Percentiles rank a stretch among this genome's conserved stretches.
phyloP scores from a whole-genome alignment of 768 basidiomycete species.

The Suillus luteus region DNA sequence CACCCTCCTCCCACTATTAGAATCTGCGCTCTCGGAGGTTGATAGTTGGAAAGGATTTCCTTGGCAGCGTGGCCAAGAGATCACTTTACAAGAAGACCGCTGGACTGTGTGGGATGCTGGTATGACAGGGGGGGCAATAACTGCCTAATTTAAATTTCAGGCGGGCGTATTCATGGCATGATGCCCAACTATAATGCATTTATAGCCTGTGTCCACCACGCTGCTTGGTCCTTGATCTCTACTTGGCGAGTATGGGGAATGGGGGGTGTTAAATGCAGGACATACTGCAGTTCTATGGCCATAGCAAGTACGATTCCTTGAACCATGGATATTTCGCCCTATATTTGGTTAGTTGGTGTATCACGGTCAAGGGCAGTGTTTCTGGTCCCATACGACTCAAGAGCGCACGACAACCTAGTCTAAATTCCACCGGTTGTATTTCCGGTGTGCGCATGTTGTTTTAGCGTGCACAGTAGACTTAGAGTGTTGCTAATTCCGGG shows the following conservation, averaged over 20 bases:
- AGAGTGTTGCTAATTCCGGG: background rate
- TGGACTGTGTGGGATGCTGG: constrained; percentile 26
- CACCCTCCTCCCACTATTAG: background rate
- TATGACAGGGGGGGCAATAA: background rate
- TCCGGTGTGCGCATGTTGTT: background rate
- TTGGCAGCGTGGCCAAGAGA: constrained; percentile 3
- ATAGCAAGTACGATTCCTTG: background rate
- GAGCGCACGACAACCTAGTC: background rate
- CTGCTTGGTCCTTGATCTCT: background rate
- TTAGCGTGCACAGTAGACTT: background rate
- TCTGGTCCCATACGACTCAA: background rate
- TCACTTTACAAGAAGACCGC: background rate
- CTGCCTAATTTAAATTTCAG: background rate
- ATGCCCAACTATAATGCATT: background rate
- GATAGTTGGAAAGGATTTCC: background rate
- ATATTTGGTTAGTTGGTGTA: background rate
- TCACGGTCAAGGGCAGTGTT: background rate
- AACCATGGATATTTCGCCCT: background rate
- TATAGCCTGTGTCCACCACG: background rate
- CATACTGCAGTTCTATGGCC: background rate
- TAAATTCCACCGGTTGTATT: background rate
- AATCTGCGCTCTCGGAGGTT: background rate
- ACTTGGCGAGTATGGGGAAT: background rate
- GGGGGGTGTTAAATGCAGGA: background rate
- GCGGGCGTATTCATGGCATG: background rate